Conservation (phyloP, 768 basidiomycete genomes). For the Phylloporus arenicola region DNA sequence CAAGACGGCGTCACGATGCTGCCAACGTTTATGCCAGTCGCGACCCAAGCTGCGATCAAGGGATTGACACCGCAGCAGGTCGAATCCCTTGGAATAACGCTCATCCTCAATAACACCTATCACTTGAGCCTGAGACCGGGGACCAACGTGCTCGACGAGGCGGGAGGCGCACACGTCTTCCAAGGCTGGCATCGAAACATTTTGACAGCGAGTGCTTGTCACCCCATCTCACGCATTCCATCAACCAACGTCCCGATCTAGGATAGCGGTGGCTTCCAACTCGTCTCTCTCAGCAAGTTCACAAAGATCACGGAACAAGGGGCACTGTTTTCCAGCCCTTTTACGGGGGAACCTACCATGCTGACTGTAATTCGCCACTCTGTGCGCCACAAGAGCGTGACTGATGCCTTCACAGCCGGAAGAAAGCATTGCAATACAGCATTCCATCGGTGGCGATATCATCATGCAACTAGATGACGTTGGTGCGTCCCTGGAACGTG, state of each 20-base stretch:
- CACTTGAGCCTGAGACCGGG: conserved; percentile 87
- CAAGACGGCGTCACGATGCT: conserved; percentile 76
- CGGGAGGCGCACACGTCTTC: conserved; percentile 84
- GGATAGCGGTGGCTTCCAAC: conserved; percentile 90
- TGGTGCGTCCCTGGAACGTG: conserved; percentile 42
- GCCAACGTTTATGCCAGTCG: conserved; percentile 92
- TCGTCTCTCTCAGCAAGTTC: conserved; percentile 81
- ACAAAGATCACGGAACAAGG: conserved; percentile 86
- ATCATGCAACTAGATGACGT: conserved; percentile 96
- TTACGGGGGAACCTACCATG: conserved; percentile 85
- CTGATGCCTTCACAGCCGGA: conserved; percentile 55
- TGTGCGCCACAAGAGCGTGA: background rate
- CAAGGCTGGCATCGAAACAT: conserved; percentile 87
- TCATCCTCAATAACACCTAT: conserved; percentile 88
- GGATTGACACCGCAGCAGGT: conserved; percentile 83
- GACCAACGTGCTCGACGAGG: conserved; percentile 61
- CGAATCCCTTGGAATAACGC: conserved; percentile 72
- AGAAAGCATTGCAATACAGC: conserved; percentile 87
- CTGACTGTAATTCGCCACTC: conserved; percentile 53
- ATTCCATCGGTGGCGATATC: conserved; percentile 87
- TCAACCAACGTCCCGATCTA: conserved; percentile 22
- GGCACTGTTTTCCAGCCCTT: conserved; percentile 78
- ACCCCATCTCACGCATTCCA: background rate
- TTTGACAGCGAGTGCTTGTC: conserved; percentile 54
- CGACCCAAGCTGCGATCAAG: conserved; percentile 89